Evolutionary conservation across 495 filamentous ascomycete genomes (phyloP), one percentile per base, ranked within the genome.

Genomic region (Aspergillus indologenus): DNA sequence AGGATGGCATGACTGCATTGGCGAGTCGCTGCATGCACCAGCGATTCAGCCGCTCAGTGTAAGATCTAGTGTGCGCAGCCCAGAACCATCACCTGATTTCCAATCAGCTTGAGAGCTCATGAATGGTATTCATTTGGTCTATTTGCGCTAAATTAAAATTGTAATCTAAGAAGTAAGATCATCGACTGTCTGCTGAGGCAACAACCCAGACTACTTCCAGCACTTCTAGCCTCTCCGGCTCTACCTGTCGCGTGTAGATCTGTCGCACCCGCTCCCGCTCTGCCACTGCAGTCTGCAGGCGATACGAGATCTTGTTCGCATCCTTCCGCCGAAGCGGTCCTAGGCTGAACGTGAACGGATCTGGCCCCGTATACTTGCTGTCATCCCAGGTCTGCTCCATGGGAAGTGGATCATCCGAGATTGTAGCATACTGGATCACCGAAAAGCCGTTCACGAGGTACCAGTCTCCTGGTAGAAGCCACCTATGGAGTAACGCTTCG

Each of bases 401-500:
- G 11, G 60, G 52, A n/a, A 53, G 24, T n/a, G 58, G 61, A 4
- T 64, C 48, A 31, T 58, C 55, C 45, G 58, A 60, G 5, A 56
- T 23, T 4, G 23, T 58, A 40, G 61, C 48, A 31, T 68, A 62
- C 22, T 64, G 31, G 8, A 68, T 58, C 20, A 68, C 46, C 9
- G 60, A 61, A 49, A 59, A 65, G 17, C 66, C 66, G 23, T 65
- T 68, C 43, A 68, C 26, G 2, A 68, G 59, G 50, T 63, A 65
- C 66, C 66, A 68, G 19, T 61, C 63, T 40, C 60, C 63, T 2
- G 60, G 67, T 52, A 86, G 84, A 15, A 71, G 69, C 71, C 80
- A 87, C 26, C 81, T 75, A 59, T 81, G 81, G 20, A 86, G 70
- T 26, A 85, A 72, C 58, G 81, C 85, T 26, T 67, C 68, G 26